Evolutionary conservation across 1,284 basidiomycete species (phyloP).

Genomic region (Cutaneotrichosporon cavernicola): DNA sequence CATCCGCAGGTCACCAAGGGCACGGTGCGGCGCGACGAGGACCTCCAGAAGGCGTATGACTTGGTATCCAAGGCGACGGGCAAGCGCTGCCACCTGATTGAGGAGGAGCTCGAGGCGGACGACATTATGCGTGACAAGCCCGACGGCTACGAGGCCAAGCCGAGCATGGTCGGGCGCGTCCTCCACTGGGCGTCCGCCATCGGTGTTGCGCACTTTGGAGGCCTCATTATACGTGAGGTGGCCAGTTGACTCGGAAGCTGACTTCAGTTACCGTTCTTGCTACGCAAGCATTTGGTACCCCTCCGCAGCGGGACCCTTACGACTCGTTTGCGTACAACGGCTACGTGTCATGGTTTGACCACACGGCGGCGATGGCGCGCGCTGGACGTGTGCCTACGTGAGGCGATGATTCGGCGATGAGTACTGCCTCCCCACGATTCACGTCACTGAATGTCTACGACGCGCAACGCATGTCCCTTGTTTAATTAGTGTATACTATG

Average conservation of each 20-base stretch:
- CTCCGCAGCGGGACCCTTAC: constrained; percentile 3
- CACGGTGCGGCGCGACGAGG: constrained; percentile 25
- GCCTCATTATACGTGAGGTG: neutral
- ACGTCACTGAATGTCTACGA: neutral
- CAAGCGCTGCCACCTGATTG: constrained; percentile 37
- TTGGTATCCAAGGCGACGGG: constrained; percentile 32
- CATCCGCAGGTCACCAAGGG: constrained; percentile 27
- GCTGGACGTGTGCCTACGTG: constrained; percentile 4
- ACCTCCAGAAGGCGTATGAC: constrained; percentile 30
- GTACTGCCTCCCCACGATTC: neutral
- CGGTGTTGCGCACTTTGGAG: neutral
- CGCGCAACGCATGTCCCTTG: neutral
- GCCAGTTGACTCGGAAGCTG: neutral
- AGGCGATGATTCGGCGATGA: neutral
- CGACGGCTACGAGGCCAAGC: neutral
- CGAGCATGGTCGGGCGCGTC: neutral
- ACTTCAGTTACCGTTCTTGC: constrained; percentile 3
- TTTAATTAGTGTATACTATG: constrained; percentile 7
- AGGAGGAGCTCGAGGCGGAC: constrained; percentile 17
- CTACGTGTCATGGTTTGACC: constrained; percentile 9
- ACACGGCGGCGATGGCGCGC: constrained; percentile 9
- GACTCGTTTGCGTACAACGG: constrained; percentile 7
- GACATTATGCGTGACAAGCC: constrained; percentile 1
- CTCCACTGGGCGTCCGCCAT: constrained; percentile 2
- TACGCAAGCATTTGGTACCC: neutral